phyloP scores from a whole-genome alignment of 2,329 filamentous ascomycete genomes.

The Xylariaceae sp. region DNA sequence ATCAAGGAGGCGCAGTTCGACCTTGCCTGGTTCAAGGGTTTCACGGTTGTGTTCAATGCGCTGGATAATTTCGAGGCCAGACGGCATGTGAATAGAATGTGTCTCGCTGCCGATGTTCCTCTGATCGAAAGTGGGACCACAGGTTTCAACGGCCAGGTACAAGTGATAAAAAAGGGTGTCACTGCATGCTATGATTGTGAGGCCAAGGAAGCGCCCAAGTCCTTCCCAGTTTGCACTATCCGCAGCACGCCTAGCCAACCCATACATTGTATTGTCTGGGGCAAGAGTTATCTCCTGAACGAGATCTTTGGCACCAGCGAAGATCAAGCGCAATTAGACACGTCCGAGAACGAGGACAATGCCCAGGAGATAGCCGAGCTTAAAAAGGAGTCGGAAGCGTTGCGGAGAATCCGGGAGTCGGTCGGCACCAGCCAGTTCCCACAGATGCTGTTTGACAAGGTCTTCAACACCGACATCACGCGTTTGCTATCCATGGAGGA shows the following conservation, averaged over 20 bases:
- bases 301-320: constrained; percentile 92
- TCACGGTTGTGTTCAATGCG: constrained; percentile 89
- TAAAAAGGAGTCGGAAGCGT: constrained; percentile 72
- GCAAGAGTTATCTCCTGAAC: constrained; percentile 90
- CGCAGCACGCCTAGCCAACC: constrained; percentile 92
- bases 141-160: constrained; percentile 95
- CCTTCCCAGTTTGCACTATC: constrained; percentile 94
- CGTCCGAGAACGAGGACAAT: constrained; percentile 76
- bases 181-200: constrained; percentile 97
- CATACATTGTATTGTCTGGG: constrained; percentile 99
- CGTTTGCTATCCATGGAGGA: constrained; percentile 82
- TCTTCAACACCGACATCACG: constrained; percentile 80
- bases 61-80: constrained; percentile 92
- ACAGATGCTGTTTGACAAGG: constrained; percentile 82
- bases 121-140: constrained; percentile 96
- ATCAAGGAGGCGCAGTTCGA: constrained; percentile 88
- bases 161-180: constrained; percentile 86
- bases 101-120: constrained; percentile 81
- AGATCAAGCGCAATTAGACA: constrained; percentile 75
- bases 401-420: constrained; percentile 75
- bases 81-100: constrained; percentile 96
- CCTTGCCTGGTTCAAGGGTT: constrained; percentile 79
- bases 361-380: constrained; percentile 83
- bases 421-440: constrained; percentile 75
- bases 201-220: constrained; percentile 82